Base-by-base conservation (phyloP, 257 asterid genomes). In the Rehmannia glutinosa region DNA sequence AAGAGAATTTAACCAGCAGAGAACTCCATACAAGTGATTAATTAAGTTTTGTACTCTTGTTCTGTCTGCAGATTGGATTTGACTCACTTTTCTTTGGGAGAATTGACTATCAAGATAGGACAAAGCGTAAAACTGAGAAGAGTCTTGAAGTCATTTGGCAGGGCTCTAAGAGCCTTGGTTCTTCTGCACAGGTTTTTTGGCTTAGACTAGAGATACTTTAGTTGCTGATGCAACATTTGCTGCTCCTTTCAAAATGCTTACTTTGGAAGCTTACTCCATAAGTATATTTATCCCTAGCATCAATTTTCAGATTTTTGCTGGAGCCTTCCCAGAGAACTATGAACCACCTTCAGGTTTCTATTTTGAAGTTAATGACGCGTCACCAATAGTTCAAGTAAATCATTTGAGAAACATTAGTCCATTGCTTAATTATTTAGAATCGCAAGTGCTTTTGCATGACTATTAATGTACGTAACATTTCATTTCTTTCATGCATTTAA, bases 61-160 rank as follows among this genome's bases (percentile, higher is more conserved):
- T 60, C 46, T 9, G 2, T n/a, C n/a, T 69, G 71, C 53, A 81
- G 83, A 41, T 69, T 52, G 86, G 86, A 66, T 81, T 81, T 60
- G 83, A 77, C 74, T 77, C 86, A 17, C 72, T 81, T 43, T 77
- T 74, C 81, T 81, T 77, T 55, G 76, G 74, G 42, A 73, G 86
- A n/a, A 81, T 81, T 71, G 86, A 81, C 70, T 81, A 77, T 45
- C 86, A 81, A 75, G 86, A 81, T 62, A 81, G 75, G 45, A 69
- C 24, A 35, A 81, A 81, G 38, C 57, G 79, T 54, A 75, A 69
- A 63, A 17, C 19, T 65, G 78, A 74, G 30, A 71, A 74, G 71
- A 68, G 66, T 33, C 82, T 78, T 20, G 81, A 77, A 47, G 77
- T 75, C 28, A 55, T 75, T 52, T 75, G 86, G 83, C 70, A 66